Conservation (phyloP, 352 stramenopile species). For the Pythium phragmitis region DNA sequence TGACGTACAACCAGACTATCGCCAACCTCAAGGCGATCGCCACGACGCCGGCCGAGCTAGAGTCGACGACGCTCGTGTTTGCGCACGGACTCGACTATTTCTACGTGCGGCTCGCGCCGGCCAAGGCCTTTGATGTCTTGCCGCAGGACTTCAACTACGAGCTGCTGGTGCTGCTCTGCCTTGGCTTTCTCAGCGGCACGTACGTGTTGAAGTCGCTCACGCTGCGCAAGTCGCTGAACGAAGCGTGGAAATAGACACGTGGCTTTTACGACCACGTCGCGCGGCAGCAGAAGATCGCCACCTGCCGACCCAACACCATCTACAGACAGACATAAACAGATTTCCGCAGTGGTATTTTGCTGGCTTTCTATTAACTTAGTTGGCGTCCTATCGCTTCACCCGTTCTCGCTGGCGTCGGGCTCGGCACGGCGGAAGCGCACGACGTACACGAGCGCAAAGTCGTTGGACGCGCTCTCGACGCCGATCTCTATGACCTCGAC, state of each 20-base stretch:
- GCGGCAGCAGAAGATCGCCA: not conserved
- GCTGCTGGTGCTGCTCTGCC: slow-evolving; percentile 90
- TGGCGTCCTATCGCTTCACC: not conserved
- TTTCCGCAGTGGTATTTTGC: not conserved
- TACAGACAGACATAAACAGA: not conserved
- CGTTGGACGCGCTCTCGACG: slow-evolving; percentile 62
- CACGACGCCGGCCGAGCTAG: slow-evolving; percentile 84
- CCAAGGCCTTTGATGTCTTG: slow-evolving; percentile 95
- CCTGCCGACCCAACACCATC: not conserved
- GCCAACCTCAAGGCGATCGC: slow-evolving; percentile 69
- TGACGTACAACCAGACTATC: slow-evolving; percentile 92
- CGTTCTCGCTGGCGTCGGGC: not conserved
- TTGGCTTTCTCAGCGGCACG: slow-evolving; percentile 82
- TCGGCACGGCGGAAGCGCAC: slow-evolving; percentile 35
- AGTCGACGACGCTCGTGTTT: slow-evolving; percentile 95
- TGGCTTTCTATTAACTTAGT: slow-evolving; percentile 24
- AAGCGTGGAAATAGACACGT: slow-evolving; percentile 75
- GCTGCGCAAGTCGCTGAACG: slow-evolving; percentile 72
- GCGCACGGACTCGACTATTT: slow-evolving; percentile 93
- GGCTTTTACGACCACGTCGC: not conserved
- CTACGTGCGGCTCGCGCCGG: slow-evolving; percentile 92
- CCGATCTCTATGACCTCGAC: slow-evolving; percentile 63
- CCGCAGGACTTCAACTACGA: slow-evolving; percentile 95
- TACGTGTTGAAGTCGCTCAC: slow-evolving; percentile 65
- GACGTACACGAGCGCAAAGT: slow-evolving; percentile 73